Percentiles rank a stretch among this genome's conserved stretches.
Evolutionary conservation across 257 asterid species (phyloP).

Genomic region (Solanum virginianum): DNA sequence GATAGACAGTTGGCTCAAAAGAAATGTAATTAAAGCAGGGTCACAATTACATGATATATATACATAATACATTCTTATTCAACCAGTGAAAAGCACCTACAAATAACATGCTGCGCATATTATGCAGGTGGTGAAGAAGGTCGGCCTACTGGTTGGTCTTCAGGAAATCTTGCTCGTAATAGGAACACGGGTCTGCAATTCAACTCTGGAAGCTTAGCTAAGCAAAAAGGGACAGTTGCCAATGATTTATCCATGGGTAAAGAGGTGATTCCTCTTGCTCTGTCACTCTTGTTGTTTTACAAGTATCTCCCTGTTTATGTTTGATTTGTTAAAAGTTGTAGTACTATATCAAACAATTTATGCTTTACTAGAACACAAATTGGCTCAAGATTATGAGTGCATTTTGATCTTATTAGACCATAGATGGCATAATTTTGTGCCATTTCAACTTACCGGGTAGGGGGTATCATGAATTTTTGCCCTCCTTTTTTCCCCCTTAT

Average conservation of each 20-base stretch:
- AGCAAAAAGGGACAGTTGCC: constrained; percentile 42
- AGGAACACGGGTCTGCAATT: constrained; percentile 26
- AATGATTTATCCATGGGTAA: constrained; percentile 29
- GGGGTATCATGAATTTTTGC: neutral
- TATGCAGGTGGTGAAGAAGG: constrained; percentile 67
- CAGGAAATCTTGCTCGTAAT: constrained; percentile 32
- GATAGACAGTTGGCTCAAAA: no score
- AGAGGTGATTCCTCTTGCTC: constrained; percentile 32
- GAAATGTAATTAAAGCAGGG: no score
- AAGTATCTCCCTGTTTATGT: neutral
- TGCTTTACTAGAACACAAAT: neutral
- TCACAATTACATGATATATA: no score
- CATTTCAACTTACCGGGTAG: neutral
- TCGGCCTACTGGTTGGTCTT: constrained; percentile 31
- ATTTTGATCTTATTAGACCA: neutral
- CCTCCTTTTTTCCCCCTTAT: neutral
- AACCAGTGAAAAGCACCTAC: neutral
- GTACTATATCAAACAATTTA: neutral
- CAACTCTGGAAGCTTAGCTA: constrained; percentile 49
- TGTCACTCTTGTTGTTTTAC: neutral
- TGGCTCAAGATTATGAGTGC: neutral
- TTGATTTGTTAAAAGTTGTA: neutral
- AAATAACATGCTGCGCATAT: neutral
- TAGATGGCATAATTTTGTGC: neutral
- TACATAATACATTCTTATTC: no score